Evolutionary conservation across 2,329 filamentous ascomycete species (phyloP), one percentile per base, ranked within the genome.

Genomic region (Phyllosticta citribraziliensis): DNA sequence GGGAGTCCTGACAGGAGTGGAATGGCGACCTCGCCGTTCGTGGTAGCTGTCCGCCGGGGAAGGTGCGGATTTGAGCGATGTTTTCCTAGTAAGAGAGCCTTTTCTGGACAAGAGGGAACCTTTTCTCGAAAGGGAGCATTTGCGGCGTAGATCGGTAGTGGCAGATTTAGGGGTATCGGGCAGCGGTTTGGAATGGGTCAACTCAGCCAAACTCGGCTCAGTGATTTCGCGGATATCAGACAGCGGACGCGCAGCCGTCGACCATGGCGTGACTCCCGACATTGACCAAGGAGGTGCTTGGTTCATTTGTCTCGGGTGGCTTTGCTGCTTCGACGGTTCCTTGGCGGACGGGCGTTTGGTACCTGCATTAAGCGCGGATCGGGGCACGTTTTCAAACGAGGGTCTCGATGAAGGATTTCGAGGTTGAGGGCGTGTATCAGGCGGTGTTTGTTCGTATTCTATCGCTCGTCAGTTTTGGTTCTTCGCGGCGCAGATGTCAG

Each of bases 191-290:
- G 65, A 67, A 20, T 70, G 70, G 61, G 71, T 66, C 1, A 69
- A 65, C 12, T 79, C 76, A 19, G 72, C 72, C 22, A 80, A 66
- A 64, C 76, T 79, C 27, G 78, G 77, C 66, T 80, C 78, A 11
- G 77, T 80, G 64, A 79, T 69, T 65, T 80, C 78, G 63, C 77
- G 75, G 61, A 80, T 80, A 64, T 80, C 78, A 52, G 78, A 80
- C 27, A 80, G 67, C 53, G 78, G 76, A 54, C 78, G 74, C 52
- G 72, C 66, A 56, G 72, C 70, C 9, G 72, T 70, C 10, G 70
- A 67, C 65, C 66, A 67, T 14, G 63, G 65, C 17, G 64, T 62
- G n/a, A 55, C 51, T n/a, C 52, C 63, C 20, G 63, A 55, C 4
- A 58, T 62, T 33, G 58, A 61, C 70, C 71, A 73, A 4, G 70